Percentiles rank a stretch among this genome's conserved stretches.
Evolutionary conservation across 768 basidiomycete genomes (phyloP).

Genomic region (Clitopilus hobsonii): DNA sequence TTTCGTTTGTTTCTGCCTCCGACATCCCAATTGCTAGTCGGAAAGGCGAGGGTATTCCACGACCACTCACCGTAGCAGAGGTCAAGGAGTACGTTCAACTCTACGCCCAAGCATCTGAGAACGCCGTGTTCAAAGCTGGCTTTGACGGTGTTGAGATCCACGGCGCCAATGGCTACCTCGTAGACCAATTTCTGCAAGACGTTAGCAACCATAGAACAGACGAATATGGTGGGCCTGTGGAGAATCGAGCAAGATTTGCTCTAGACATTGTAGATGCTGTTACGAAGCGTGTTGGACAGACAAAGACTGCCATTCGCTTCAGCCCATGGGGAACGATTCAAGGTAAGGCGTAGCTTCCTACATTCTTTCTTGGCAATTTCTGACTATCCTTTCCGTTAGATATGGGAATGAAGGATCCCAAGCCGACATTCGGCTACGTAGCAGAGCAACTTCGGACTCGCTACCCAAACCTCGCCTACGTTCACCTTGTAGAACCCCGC

Average conservation of each 20-base stretch:
- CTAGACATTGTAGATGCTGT: slow-evolving; percentile 54
- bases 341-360: slow-evolving; percentile 20
- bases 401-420: slow-evolving; percentile 52
- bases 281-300: slow-evolving; percentile 44
- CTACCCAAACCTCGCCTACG: slow-evolving; percentile 45
- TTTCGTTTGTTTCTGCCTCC: slow-evolving; percentile 29
- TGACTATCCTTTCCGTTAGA: too few species aligned
- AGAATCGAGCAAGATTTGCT: slow-evolving; percentile 53
- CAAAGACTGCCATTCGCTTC: slow-evolving; percentile 48
- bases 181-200: slow-evolving; percentile 62
- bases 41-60: slow-evolving; percentile 20
- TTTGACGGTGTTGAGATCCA: slow-evolving; percentile 63
- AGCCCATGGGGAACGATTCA: slow-evolving; percentile 49
- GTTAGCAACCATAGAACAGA: slow-evolving; percentile 54
- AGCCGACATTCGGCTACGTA: slow-evolving; percentile 50
- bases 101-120: slow-evolving; percentile 50
- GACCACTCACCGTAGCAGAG: slow-evolving; percentile 40
- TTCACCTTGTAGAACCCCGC: slow-evolving; percentile 45
- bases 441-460: slow-evolving; percentile 29
- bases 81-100: slow-evolving; percentile 45
- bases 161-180: slow-evolving; percentile 41
- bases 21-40: slow-evolving; percentile 17
- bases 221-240: slow-evolving; percentile 63
- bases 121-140: slow-evolving; percentile 51
- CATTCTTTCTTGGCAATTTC: slow-evolving; percentile 18